A percentile compares a stretch with the other conserved stretches of the same genome.
Evolutionary conservation across 1,139 yeast genomes (phyloP).

Genomic region (Taphrina pruni): DNA sequence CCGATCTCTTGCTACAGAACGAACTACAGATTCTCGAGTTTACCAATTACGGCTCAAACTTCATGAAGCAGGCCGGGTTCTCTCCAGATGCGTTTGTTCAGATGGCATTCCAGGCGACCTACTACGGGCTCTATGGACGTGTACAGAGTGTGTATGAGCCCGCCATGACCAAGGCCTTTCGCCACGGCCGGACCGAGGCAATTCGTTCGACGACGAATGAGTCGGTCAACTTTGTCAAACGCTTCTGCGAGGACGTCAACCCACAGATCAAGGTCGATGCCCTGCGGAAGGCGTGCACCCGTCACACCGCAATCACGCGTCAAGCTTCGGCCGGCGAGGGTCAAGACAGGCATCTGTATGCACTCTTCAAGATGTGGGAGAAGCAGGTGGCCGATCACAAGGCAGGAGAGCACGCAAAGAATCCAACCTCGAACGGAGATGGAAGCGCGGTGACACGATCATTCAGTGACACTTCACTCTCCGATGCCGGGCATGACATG

Average conservation of each 20-base stretch:
- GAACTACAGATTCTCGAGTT: constrained; percentile 85
- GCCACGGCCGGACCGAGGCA: constrained; percentile 93
- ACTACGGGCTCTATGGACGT: constrained; percentile 87
- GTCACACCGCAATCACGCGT: constrained; percentile 72
- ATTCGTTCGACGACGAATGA: constrained; percentile 81
- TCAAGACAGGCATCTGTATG: constrained; percentile 88
- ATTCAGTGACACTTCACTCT: constrained; percentile 46
- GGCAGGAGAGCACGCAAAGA: constrained; percentile 21
- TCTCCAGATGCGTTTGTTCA: constrained; percentile 95
- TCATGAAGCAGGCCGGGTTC: constrained; percentile 81
- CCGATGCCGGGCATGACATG: constrained; percentile 51
- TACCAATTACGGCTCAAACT: constrained; percentile 73
- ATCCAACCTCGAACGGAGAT: constrained; percentile 6
- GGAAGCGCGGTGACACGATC: constrained; percentile 43
- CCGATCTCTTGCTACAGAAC: constrained; percentile 86
- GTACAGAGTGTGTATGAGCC: constrained; percentile 96
- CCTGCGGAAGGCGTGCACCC: constrained; percentile 69
- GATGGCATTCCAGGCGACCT: constrained; percentile 92
- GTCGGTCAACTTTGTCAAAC: constrained; percentile 80
- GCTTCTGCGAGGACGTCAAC: constrained; percentile 75
- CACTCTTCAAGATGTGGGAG: constrained; percentile 86
- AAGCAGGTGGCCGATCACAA: constrained; percentile 51
- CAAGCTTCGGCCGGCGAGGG: constrained; percentile 78
- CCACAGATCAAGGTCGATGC: constrained; percentile 66
- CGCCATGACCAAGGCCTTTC: constrained; percentile 86